Evolutionary conservation across 345 rosid species (phyloP), one percentile per base, ranked within the genome.

Genomic region (Adansonia digitata): DNA sequence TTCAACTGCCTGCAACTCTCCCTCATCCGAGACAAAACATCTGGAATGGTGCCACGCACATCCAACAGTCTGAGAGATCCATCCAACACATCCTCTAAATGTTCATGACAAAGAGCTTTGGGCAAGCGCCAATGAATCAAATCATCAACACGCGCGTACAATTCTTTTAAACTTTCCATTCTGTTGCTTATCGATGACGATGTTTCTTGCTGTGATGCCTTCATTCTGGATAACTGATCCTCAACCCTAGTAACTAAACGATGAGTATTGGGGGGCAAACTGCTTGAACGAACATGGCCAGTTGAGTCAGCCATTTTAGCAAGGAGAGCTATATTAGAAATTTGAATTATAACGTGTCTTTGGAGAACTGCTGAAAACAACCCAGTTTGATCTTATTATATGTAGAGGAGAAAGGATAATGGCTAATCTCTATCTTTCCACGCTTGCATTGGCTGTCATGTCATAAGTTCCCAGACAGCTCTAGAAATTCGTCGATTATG

Each of bases 21-120:
- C 35, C 79, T 85, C 48, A 72, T 71, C 75, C 77, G 80, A 66
- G 75, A 76, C 73, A 85, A 20, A 75, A 76, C 82, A 66, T 85
- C 86, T 77, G 80, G 75, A 12, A 79, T 40, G 5, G 61, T 80
- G 51, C 85, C 65, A 22, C 88, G 85, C 4, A 85, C 67, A 76
- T 87, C 88, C 52, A 85, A 61, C 63, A 80, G 15, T 72, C 68
- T 78, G 1, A 87, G 78, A 45, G 83, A 84, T 26, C 89, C 89
- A 20, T 84, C 82, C 27, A 84, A 74, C 65, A 82, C 70, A 51
- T 81, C 76, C 61, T 87, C 85, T 0, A 81, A 45, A 27, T 48
- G 55, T 34, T 71, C 35, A 10, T 18, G 14, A 18, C 15, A 29
- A 49, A 29, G 43, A 31, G 59, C 73, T 69, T 29, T 18, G 57